A percentile compares a stretch with the other conserved stretches of the same genome.
phyloP scores from a whole-genome alignment of 1,139 yeast genomes.

The Eremothecium coryli region DNA sequence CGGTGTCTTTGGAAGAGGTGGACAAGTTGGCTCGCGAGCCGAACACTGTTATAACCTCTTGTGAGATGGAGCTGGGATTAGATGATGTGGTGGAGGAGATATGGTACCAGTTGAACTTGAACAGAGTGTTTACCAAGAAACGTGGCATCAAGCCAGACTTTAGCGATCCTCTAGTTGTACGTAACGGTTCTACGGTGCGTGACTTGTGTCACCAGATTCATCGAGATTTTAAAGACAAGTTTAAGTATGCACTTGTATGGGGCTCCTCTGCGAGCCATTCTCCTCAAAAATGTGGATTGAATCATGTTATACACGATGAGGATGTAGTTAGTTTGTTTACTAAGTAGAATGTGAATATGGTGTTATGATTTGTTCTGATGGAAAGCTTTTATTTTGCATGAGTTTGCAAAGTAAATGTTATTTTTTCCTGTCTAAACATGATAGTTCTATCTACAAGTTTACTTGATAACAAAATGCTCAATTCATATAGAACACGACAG shows the following conservation, averaged over 20 bases:
- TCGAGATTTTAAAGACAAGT: conserved; percentile 83
- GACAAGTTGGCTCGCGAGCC: conserved; percentile 89
- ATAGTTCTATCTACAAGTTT: too few relatives aligned
- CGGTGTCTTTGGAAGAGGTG: conserved; percentile 89
- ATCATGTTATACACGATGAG: conserved; percentile 78
- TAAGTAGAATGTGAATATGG: conserved; percentile 33
- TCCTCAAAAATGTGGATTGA: conserved; percentile 92
- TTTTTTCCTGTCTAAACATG: too few relatives aligned
- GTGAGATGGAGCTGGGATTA: conserved; percentile 77
- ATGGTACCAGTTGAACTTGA: conserved; percentile 77
- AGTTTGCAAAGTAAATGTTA: too few relatives aligned
- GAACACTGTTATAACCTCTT: conserved; percentile 86
- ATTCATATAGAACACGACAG: too few relatives aligned
- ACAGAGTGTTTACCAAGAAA: conserved; percentile 78
- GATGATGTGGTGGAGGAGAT: conserved; percentile 85
- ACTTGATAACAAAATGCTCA: too few relatives aligned
- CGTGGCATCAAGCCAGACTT: conserved; percentile 78
- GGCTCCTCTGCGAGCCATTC: conserved; percentile 92
- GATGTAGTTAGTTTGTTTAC: conserved; percentile 90
- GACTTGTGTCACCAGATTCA: conserved; percentile 90
- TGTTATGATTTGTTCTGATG: too few relatives aligned
- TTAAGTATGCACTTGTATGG: conserved; percentile 94
- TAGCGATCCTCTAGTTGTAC: conserved; percentile 82
- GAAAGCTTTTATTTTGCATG: too few relatives aligned
- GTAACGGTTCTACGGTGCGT: conserved; percentile 67